Base-by-base conservation (phyloP, 345 rosid species). In the Laguncularia racemosa region DNA sequence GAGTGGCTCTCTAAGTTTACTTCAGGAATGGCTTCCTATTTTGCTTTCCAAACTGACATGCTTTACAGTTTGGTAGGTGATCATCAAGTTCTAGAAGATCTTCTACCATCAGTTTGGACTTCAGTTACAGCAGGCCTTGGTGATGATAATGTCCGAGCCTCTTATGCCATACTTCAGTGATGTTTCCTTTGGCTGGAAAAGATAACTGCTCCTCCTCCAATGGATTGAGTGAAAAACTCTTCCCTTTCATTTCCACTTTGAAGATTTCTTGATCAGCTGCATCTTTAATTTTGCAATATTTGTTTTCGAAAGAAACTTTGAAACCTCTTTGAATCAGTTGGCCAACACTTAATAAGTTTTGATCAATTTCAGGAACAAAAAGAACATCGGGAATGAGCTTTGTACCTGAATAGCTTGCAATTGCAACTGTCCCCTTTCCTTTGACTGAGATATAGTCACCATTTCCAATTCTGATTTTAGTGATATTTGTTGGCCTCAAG, bases 301-400 rank as follows among this genome's bases (percentile, higher is more conserved):
- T 62, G 2, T 49, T 44, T 46, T 72, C 23, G 2, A 72, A 62
- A 2, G 9, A 0, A 0, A 72, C 45, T 1, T 18, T 48, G n/a
- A 14, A 72, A 0, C 50, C 60, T 19, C 49, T 62, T 2, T 66
- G 23, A 16, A 57, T 1, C 3, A 66, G 16, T 4, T 61, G 53
- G 0, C 67, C 61, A 21, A 71, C 58, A 49, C 59, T 62, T 2
- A 71, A 20, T 7, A 66, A 17, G 3, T 66, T 71, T 18, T 71
- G 49, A 46, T 62, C 52, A 0, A 66, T 17, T 0, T 48, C 16
- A 13, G 44, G 57, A 2, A 72, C 57, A 63, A 44, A 72, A 0
- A 63, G 6, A 8, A 63, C 63, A 55, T 68, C n/a, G 2, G 0
- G 0, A 44, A 65, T 50, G 0, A 50, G 4, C 20, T 55, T 70